Percentiles rank a stretch among this genome's conserved stretches.
Conservation (phyloP, 2,329 filamentous ascomycete species). For the Xenosphaeropsis pyriputrescens region DNA sequence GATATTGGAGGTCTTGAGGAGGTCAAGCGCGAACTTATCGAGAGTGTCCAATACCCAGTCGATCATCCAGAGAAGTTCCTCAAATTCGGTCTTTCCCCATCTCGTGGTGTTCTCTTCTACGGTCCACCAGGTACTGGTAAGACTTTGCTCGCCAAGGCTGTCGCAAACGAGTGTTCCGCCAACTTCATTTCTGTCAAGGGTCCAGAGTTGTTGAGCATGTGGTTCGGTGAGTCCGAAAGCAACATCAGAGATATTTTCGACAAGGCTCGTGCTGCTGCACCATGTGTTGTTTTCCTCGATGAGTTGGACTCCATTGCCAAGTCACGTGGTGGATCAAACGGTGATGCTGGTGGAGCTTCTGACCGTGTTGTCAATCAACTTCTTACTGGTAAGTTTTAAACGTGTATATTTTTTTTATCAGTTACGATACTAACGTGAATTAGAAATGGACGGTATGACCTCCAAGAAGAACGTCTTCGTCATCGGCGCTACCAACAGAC, state of each 20-base stretch:
- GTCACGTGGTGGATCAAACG: constrained; percentile 90
- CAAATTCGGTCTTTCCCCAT: constrained; percentile 97
- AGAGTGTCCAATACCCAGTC: constrained; percentile 97
- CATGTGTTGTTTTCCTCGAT: constrained; percentile 97
- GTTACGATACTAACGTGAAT: constrained; percentile 24
- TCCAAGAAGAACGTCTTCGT: constrained; percentile 99
- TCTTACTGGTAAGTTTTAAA: constrained; percentile 59
- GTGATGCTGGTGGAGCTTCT: constrained; percentile 93
- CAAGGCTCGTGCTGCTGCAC: constrained; percentile 94
- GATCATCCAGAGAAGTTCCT: constrained; percentile 99
- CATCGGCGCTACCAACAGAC: constrained; percentile 96
- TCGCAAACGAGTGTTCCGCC: constrained; percentile 97
- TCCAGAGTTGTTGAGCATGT: constrained; percentile 96
- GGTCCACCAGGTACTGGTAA: constrained; percentile 99
- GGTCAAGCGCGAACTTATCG: constrained; percentile 99
- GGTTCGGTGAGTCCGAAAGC: constrained; percentile 99
- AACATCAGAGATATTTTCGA: constrained; percentile 99
- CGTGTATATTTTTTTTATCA: neutral
- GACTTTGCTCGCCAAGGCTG: constrained; percentile 97
- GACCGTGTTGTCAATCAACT: constrained; percentile 99
- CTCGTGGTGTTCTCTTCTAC: constrained; percentile 96
- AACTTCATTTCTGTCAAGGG: constrained; percentile 99
- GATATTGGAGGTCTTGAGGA: constrained; percentile 97
- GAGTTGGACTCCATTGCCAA: constrained; percentile 99
- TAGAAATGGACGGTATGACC: constrained; percentile 99